Evolutionary conservation across 2,329 filamentous ascomycete genomes (phyloP).

Genomic region (Ophiosphaerella korrae): DNA sequence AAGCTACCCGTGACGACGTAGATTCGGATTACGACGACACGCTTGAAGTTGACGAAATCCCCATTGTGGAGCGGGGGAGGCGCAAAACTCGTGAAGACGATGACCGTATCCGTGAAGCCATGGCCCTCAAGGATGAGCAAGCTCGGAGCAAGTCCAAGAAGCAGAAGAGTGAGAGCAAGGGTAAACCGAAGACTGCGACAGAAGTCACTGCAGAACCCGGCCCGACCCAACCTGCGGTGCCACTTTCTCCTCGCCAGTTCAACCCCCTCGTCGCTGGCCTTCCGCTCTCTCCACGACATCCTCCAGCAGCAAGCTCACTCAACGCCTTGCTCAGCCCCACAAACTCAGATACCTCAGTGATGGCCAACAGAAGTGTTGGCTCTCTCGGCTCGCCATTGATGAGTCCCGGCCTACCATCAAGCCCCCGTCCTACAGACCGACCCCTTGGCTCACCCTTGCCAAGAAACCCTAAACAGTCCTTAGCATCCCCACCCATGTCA

Average conservation of each 20-base stretch:
- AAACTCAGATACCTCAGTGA: conserved; percentile 46
- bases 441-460: conserved; percentile 65
- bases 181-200: conserved; percentile 42
- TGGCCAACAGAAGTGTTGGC: conserved; percentile 47
- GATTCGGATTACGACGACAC: conserved; percentile 86
- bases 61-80: conserved; percentile 68
- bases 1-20: conserved; percentile 62
- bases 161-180: conserved; percentile 62
- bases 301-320: conserved; percentile 43
- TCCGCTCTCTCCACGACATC: conserved; percentile 46
- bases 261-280: conserved; percentile 39
- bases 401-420: conserved; percentile 68
- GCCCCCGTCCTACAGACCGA: conserved; percentile 65
- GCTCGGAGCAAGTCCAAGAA: conserved; percentile 75
- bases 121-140: conserved; percentile 71
- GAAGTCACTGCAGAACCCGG: conserved; percentile 20
- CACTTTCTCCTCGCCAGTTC: conserved; percentile 39
- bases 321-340: conserved; percentile 58
- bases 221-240: conserved; percentile 23
- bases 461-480: conserved; percentile 59
- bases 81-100: conserved; percentile 88
- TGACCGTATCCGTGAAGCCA: conserved; percentile 74
- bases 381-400: conserved; percentile 55
- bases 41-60: conserved; percentile 69
- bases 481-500: conserved; percentile 71